Conservation (phyloP, 78 protist species). For the Planoprotostelium fungivorum region DNA sequence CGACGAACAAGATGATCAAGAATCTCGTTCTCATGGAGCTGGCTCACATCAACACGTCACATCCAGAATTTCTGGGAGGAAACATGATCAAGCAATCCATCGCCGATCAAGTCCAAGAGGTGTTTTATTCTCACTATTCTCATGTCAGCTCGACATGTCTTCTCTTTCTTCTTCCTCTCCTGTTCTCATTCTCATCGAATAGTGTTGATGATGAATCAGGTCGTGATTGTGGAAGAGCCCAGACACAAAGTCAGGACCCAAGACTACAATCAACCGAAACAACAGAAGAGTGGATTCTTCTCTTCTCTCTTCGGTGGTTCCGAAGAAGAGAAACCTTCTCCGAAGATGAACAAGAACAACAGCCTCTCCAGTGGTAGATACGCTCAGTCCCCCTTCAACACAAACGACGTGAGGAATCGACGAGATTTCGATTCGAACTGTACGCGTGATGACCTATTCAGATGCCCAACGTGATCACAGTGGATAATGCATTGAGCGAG, state of each 20-base stretch:
- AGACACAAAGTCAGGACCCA: background rate
- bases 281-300: background rate
- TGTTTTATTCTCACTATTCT: background rate
- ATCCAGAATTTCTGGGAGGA: slow-evolving; percentile 73
- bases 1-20: slow-evolving; percentile 63
- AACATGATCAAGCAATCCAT: slow-evolving; percentile 10
- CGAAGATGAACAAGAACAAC: background rate
- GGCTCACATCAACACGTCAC: slow-evolving; percentile 84
- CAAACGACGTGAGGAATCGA: background rate
- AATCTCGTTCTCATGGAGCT: slow-evolving; percentile 70
- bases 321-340: background rate
- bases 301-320: background rate
- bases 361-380: background rate
- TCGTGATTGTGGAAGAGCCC: background rate
- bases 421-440: too few relatives aligned
- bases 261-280: too few relatives aligned
- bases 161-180: background rate
- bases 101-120: slow-evolving; percentile 1
- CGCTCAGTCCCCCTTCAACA: background rate
- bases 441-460: too few relatives aligned
- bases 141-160: too few relatives aligned
- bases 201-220: background rate
- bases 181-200: background rate
- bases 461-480: background rate
- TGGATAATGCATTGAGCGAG: background rate